Conservation (phyloP, 2,329 filamentous ascomycete species). For the Penicillium sp. region DNA sequence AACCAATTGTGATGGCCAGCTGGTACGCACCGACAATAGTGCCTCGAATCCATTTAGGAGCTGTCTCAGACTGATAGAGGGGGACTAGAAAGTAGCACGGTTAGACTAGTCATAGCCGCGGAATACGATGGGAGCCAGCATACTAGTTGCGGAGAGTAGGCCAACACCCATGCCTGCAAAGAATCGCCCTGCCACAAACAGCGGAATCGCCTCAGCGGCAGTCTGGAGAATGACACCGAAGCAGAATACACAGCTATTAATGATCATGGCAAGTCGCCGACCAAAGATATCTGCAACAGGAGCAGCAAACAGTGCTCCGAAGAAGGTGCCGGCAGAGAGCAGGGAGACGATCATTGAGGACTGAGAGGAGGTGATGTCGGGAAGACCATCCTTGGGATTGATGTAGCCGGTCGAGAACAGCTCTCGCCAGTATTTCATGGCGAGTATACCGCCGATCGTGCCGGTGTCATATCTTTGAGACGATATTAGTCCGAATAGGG, state of each 20-base stretch:
- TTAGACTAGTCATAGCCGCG: no score
- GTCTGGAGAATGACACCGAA: constrained; percentile 38
- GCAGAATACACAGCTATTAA: constrained; percentile 34
- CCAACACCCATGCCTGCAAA: constrained; percentile 62
- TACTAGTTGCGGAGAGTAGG: constrained; percentile 68
- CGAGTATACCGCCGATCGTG: constrained; percentile 54
- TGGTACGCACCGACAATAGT: constrained; percentile 76
- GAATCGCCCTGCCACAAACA: constrained; percentile 52
- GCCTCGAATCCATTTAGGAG: constrained; percentile 69
- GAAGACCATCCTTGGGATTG: constrained; percentile 39
- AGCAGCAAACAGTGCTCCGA: constrained; percentile 54
- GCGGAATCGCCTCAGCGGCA: constrained; percentile 28
- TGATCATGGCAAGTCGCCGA: constrained; percentile 43
- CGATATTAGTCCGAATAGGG: constrained; percentile 11
- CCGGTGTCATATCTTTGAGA: constrained; percentile 49
- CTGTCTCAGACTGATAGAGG: constrained; percentile 80
- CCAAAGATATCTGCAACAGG: constrained; percentile 37
- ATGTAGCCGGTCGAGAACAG: constrained; percentile 36
- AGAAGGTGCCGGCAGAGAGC: constrained; percentile 67
- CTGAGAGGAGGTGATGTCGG: constrained; percentile 53
- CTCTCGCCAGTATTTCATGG: constrained; percentile 46
- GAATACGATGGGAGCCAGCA: no score
- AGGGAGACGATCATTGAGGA: constrained; percentile 24
- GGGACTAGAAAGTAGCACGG: constrained; percentile 9
- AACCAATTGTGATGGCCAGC: constrained; percentile 74